Conservation (phyloP, 192 early-diverging fungal species). For the Rhizophagus prolifer region DNA sequence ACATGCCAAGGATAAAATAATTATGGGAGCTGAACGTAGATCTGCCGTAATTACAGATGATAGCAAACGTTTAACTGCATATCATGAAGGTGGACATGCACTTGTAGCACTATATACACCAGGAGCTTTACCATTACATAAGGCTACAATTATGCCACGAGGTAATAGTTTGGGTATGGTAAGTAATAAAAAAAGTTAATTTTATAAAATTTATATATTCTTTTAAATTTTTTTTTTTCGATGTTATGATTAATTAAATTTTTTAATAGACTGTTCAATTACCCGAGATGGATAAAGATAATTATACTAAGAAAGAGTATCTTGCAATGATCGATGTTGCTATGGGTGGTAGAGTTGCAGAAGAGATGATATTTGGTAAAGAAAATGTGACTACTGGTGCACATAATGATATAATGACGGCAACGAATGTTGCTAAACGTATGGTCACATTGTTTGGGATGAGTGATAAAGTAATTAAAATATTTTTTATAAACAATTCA, state of each 20-base stretch:
- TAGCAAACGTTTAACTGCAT: constrained; percentile 87
- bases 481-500: not conserved
- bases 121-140: constrained; percentile 95
- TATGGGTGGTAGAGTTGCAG: constrained; percentile 98
- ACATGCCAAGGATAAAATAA: constrained; percentile 96
- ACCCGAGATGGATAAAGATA: constrained; percentile 87
- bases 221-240: not conserved
- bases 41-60: constrained; percentile 89
- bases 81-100: constrained; percentile 98
- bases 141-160: constrained; percentile 98
- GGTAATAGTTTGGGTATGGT: constrained; percentile 77
- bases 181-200: not conserved
- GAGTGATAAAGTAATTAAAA: constrained; percentile 66
- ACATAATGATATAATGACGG: constrained; percentile 86
- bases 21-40: constrained; percentile 97
- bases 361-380: constrained; percentile 93
- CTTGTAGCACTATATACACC: constrained; percentile 93
- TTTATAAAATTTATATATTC: not conserved
- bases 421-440: constrained; percentile 81
- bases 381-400: constrained; percentile 96
- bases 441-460: constrained; percentile 96
- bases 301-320: constrained; percentile 78
- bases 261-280: constrained; percentile 74
- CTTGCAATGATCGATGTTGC: constrained; percentile 89
- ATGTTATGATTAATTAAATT: not conserved